Percentiles rank a stretch among this genome's conserved stretches.
These are phyloP conservation scores for Samsoniella hepiali DNA, from an alignment of 2,329 filamentous ascomycete genomes.

Conservation along the genomic window DNA sequence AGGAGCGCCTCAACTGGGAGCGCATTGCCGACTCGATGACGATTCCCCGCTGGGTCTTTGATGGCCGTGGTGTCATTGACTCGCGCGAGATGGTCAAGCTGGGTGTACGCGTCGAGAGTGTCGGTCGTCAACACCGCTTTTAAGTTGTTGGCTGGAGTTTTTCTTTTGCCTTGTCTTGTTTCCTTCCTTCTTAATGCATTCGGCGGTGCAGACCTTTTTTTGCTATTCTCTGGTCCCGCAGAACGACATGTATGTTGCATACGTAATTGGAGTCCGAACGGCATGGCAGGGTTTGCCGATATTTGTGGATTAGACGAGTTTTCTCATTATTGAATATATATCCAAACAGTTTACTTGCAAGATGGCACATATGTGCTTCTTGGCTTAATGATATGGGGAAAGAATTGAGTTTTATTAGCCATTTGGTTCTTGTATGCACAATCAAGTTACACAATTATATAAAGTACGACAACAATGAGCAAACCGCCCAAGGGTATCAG, in stretches of 20 bases:
- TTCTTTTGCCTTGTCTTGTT: background rate
- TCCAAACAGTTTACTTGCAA: background rate
- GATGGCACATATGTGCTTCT: background rate
- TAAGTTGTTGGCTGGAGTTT: conserved; percentile 21
- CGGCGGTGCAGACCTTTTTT: background rate
- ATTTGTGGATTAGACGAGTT: background rate
- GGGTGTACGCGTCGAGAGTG: conserved; percentile 51
- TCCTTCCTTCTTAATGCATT: background rate
- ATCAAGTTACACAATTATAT: no score
- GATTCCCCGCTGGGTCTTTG: conserved; percentile 55
- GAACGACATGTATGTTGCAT: background rate
- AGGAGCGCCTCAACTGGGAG: conserved; percentile 50
- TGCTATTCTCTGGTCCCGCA: background rate
- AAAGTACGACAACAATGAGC: no score
- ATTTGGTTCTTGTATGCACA: no score
- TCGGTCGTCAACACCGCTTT: conserved; percentile 47
- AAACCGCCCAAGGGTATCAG: background rate
- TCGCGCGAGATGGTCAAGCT: conserved; percentile 45
- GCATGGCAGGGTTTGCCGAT: background rate
- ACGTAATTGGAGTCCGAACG: background rate
- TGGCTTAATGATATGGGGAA: background rate
- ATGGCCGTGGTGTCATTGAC: conserved; percentile 54
- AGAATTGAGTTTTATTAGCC: background rate
- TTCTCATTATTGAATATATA: background rate
- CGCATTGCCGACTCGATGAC: conserved; percentile 48